Evolutionary conservation across 495 filamentous ascomycete genomes (phyloP).

Genomic region (Tuber calosporum): DNA sequence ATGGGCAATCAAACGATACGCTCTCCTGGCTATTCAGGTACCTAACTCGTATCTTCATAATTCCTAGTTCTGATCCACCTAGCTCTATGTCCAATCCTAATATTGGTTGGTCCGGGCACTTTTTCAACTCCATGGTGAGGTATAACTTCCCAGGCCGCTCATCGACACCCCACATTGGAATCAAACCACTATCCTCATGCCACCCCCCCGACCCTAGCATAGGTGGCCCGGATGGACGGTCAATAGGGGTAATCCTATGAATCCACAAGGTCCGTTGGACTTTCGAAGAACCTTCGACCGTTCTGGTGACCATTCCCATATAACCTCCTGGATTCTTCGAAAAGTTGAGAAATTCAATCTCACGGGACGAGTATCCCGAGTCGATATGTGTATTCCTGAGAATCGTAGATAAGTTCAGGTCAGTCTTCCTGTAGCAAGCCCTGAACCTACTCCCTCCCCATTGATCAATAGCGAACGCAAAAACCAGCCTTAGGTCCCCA

Average conservation of each 20-base stretch:
- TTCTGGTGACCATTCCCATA: slow-evolving; percentile 25
- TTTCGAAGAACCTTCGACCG: slow-evolving; percentile 1
- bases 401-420: slow-evolving; percentile 19
- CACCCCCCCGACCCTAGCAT: neutral
- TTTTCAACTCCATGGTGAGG: slow-evolving; percentile 30
- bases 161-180: slow-evolving; percentile 15
- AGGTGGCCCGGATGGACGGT: neutral
- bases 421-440: slow-evolving; percentile 21
- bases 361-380: slow-evolving; percentile 24
- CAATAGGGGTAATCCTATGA: slow-evolving; percentile 12
- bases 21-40: slow-evolving; percentile 24
- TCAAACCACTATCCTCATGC: neutral
- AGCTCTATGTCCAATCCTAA: slow-evolving; percentile 18
- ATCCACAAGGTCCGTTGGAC: slow-evolving; percentile 28
- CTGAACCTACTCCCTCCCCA: slow-evolving; percentile 22
- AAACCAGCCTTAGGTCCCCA: slow-evolving; percentile 18
- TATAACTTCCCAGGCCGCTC: slow-evolving; percentile 26
- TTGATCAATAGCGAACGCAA: slow-evolving; percentile 18
- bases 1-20: neutral
- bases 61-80: slow-evolving; percentile 20
- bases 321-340: slow-evolving; percentile 22
- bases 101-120: slow-evolving; percentile 20
- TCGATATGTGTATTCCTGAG: slow-evolving; percentile 16
- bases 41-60: slow-evolving; percentile 20
- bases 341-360: slow-evolving; percentile 27